These are phyloP conservation scores for Trichophyton mentagrophytes DNA, from an alignment of 2,329 filamentous ascomycete genomes.

Conservation along the genomic window DNA sequence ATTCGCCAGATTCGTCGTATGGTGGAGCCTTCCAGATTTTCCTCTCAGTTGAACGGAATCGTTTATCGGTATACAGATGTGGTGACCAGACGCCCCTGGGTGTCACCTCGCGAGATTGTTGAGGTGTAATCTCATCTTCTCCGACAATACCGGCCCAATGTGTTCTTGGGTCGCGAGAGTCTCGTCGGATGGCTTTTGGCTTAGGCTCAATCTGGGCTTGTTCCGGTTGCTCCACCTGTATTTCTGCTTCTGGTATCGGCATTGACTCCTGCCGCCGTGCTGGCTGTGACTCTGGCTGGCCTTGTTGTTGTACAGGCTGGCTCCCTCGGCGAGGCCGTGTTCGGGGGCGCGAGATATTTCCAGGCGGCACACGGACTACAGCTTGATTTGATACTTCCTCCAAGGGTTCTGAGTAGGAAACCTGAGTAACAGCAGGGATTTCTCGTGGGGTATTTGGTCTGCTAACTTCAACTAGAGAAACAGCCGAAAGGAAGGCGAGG, in stretches of 20 bases:
- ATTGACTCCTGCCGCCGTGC: not conserved
- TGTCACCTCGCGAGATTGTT: conserved; percentile 31
- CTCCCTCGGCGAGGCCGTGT: conserved; percentile 17
- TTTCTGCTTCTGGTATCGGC: not conserved
- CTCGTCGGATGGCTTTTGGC: not conserved
- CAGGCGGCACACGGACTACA: conserved; percentile 20
- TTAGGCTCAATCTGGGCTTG: conserved; percentile 10
- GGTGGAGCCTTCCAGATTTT: conserved; percentile 65
- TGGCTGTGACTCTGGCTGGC: not conserved
- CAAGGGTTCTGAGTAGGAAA: conserved; percentile 19
- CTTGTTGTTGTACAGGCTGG: conserved; percentile 2
- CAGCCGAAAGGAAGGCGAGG: conserved; percentile 36
- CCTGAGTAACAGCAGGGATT: conserved; percentile 25
- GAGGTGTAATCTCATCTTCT: conserved; percentile 10
- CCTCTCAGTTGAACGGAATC: conserved; percentile 39
- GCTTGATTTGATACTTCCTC: conserved; percentile 17
- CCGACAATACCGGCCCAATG: conserved; percentile 26
- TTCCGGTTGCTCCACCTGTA: not conserved
- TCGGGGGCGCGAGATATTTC: conserved; percentile 20
- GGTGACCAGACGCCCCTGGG: conserved; percentile 56
- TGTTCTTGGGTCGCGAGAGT: conserved; percentile 25
- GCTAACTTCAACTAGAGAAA: conserved; percentile 30
- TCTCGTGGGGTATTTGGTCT: conserved; percentile 32
- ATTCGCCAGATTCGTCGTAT: conserved; percentile 51
- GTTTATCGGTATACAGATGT: conserved; percentile 53